Evolutionary conservation across 1,284 basidiomycete genomes (phyloP), one percentile per base, ranked within the genome.

Genomic region (Cerrena zonata): DNA sequence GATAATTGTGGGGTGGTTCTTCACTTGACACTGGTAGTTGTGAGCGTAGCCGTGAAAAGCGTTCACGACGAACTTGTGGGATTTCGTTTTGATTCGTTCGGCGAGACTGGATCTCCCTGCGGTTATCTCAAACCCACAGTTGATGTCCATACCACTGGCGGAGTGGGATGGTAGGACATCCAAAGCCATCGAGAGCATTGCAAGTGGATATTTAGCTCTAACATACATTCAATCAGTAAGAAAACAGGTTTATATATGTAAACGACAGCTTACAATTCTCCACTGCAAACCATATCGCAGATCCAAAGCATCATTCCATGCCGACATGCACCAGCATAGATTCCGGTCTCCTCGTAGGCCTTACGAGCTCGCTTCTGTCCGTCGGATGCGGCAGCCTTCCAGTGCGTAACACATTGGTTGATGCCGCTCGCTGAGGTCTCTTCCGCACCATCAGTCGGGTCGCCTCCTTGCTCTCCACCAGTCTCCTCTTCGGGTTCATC

Each of bases 141-240:
- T 67, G 36, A 47, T 3, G n/a, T n/a, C n/a, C n/a, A n/a, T n/a
- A n/a, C n/a, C n/a, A n/a, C n/a, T n/a, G n/a, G n/a, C n/a, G n/a
- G 56, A 41, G 25, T 59, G 40, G 1, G 47, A 23, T 3, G 25
- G 56, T 24, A 65, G 55, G 1, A 42, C 41, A 10, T 62, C 56
- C 2, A 70, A 46, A 2, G 64, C 38, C 44, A 57, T 54, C 2
- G 58, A 50, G 4, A 63, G 47, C 5, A 62, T 60, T 0, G 68
- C 66, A 1, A 70, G 55, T 0, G 63, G 60, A 45, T 69, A 69
- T 50, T 72, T 71, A 15, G 67, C 69, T 3, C 70, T 72, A 44
- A 39, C 7, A 2, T 3, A 10, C 44, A 26, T 58, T 56, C 49
- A 63, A 41, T 47, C 37, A 40, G 2, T 36, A 11, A 10, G 12